A percentile compares a stretch with the other conserved stretches of the same genome.
These are phyloP conservation scores for Suhomyces bokatorum DNA, from an alignment of 1,139 yeast genomes.

Conservation along the genomic window DNA sequence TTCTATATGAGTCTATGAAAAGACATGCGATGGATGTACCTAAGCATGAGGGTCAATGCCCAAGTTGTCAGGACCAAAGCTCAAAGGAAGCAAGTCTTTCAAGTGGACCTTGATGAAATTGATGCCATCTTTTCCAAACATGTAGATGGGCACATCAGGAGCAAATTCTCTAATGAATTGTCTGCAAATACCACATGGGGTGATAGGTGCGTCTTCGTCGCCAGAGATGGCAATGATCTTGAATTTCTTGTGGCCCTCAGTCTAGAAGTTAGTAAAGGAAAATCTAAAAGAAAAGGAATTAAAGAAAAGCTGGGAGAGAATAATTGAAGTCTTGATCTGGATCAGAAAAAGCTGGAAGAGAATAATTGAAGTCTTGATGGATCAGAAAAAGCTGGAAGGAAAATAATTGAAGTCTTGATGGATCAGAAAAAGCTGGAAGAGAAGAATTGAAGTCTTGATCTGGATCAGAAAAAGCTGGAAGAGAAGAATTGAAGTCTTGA, in stretches of 20 bases:
- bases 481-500: too few relatives aligned
- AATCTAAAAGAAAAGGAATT: too few relatives aligned
- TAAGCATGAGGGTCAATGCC: conserved; percentile 10
- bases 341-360: too few relatives aligned
- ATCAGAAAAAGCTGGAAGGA: too few relatives aligned
- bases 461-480: too few relatives aligned
- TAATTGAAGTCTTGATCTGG: too few relatives aligned
- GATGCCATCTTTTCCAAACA: conserved; percentile 58
- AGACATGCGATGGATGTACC: too few relatives aligned
- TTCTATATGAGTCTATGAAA: neutral
- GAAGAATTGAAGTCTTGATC: too few relatives aligned
- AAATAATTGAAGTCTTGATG: too few relatives aligned
- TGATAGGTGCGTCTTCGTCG: conserved; percentile 58
- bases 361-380: too few relatives aligned
- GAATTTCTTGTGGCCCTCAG: conserved; percentile 47
- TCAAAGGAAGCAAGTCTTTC: conserved; percentile 71
- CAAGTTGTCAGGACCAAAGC: conserved; percentile 84
- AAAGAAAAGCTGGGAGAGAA: too few relatives aligned
- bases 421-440: too few relatives aligned
- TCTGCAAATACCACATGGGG: conserved; percentile 95
- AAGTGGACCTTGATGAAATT: conserved; percentile 46
- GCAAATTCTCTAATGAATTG: conserved; percentile 83
- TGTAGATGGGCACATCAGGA: conserved; percentile 51
- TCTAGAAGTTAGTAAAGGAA: conserved; percentile 25
- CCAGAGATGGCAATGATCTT: conserved; percentile 72